These are phyloP conservation scores for Pichia sp. DNA, from an alignment of 1,139 yeast species.

Conservation along the genomic window DNA sequence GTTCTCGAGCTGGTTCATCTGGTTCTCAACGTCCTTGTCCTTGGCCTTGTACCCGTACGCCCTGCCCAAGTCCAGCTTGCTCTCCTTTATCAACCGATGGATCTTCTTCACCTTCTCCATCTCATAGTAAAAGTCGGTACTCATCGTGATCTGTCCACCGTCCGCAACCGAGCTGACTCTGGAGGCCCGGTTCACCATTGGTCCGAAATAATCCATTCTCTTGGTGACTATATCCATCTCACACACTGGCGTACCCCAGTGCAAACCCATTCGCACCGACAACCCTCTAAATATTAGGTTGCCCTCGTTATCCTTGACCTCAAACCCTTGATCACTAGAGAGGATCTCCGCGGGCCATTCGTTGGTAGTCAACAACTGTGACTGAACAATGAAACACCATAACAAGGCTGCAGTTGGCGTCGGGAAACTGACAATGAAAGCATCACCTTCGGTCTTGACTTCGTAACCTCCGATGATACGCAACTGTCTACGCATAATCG, in stretches of 20 bases:
- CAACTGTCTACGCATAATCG: slow-evolving; percentile 88
- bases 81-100: slow-evolving; percentile 46
- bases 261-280: slow-evolving; percentile 95
- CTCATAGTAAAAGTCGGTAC: slow-evolving; percentile 76
- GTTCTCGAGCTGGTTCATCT: slow-evolving; percentile 60
- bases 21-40: slow-evolving; percentile 62
- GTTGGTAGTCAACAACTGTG: slow-evolving; percentile 66
- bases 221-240: slow-evolving; percentile 92
- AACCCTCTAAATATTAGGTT: slow-evolving; percentile 74
- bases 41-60: slow-evolving; percentile 63
- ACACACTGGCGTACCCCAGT: slow-evolving; percentile 97
- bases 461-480: slow-evolving; percentile 95
- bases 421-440: slow-evolving; percentile 97
- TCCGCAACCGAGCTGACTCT: slow-evolving; percentile 93
- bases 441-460: slow-evolving; percentile 98
- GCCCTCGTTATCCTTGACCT: slow-evolving; percentile 63
- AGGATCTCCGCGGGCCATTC: slow-evolving; percentile 97
- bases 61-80: slow-evolving; percentile 40
- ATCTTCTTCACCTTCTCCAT: slow-evolving; percentile 54
- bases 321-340: slow-evolving; percentile 80
- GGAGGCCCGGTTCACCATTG: slow-evolving; percentile 95
- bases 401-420: slow-evolving; percentile 84
- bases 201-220: slow-evolving; percentile 98
- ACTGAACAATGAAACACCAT: slow-evolving; percentile 94
- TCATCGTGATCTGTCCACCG: slow-evolving; percentile 91